Base-by-base conservation (phyloP, 176 grass and related monocot species). In the Typha latifolia region DNA sequence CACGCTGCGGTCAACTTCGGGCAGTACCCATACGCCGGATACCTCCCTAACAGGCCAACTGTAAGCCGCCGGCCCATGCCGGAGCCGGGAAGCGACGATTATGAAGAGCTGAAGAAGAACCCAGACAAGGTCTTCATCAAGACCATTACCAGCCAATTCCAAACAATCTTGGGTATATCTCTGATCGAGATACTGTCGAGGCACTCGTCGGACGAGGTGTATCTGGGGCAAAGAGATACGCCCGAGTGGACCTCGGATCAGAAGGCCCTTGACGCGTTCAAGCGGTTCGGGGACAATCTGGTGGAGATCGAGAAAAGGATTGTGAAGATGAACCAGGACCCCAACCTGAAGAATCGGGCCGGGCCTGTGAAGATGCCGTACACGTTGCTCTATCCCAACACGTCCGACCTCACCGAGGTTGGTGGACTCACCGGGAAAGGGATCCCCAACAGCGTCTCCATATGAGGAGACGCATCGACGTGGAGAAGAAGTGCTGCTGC, bases 1-100 rank as follows among this genome's bases (percentile, higher is more conserved):
- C 72, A 74, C 48, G 48, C 72, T 3, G 72, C 72, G 47, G 62
- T 74, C 48, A 74, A 74, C 62, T 74, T 74, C 23, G 72, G 72
- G 24, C 72, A 74, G 72, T 74, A 64, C 26, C 72, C 72, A 11
- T 65, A 74, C 72, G 61, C 62, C 14, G 72, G 72, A 0, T 74
- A 74, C 23, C 12, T 74, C 12, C 72, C 72, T 2, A 65, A 74
- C 16, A 23, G 72, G 1, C 72, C 72, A 8, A 74, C 62, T 1
- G 18, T 74, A 19, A 74, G 72, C 62, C 48, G 72, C 9, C 62
- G 72, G 4, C 64, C 47, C 21, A 74, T 74, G 62, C 62, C 72
- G 0, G 62, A 51, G 47, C 48, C 61, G 11, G 72, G 72, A 1
- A 32, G 43, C 0, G 21, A 22, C 9, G 72, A 74, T 14, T 74